Conservation (phyloP, 2,329 filamentous ascomycete species). For the Aspergillus ruber region DNA sequence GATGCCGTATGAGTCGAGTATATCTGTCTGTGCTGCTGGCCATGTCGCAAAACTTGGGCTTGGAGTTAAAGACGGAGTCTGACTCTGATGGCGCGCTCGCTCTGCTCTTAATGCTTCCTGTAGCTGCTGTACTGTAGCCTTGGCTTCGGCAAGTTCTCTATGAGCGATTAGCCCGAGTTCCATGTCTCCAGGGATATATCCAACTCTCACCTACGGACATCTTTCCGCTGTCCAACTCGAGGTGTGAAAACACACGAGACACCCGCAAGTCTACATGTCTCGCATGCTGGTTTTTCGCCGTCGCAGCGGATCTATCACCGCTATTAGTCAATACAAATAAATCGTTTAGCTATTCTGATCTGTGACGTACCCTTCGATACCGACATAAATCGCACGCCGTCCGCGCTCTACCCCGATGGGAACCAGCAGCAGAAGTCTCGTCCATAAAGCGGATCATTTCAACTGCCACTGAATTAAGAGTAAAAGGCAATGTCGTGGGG, state of each 20-base stretch:
- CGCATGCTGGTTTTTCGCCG: slow-evolving; percentile 16
- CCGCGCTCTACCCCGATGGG: slow-evolving; percentile 3
- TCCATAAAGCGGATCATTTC: too few relatives aligned
- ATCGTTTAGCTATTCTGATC: not conserved
- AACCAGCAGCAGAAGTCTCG: too few relatives aligned
- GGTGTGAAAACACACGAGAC: slow-evolving; percentile 16
- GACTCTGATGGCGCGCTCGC: too few relatives aligned
- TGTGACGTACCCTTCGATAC: slow-evolving; percentile 11
- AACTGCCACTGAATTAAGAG: too few relatives aligned
- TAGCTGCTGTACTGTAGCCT: slow-evolving; percentile 13
- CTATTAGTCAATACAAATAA: too few relatives aligned
- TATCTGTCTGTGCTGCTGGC: too few relatives aligned
- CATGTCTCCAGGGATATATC: too few relatives aligned
- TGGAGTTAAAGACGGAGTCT: too few relatives aligned
- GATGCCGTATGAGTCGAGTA: slow-evolving; percentile 9
- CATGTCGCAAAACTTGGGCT: too few relatives aligned
- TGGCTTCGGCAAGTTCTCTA: slow-evolving; percentile 15
- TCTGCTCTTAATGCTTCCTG: slow-evolving; percentile 7
- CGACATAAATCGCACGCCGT: slow-evolving; percentile 19
- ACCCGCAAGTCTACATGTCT: slow-evolving; percentile 15
- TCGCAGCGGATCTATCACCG: slow-evolving; percentile 19
- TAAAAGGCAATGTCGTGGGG: too few relatives aligned
- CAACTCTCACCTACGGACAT: slow-evolving; percentile 13
- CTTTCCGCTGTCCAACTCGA: slow-evolving; percentile 9
- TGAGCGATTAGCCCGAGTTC: not conserved